Percentiles rank a stretch among this genome's conserved stretches.
phyloP scores from a whole-genome alignment of 208 protist genomes.

The Leishmania tropica region DNA sequence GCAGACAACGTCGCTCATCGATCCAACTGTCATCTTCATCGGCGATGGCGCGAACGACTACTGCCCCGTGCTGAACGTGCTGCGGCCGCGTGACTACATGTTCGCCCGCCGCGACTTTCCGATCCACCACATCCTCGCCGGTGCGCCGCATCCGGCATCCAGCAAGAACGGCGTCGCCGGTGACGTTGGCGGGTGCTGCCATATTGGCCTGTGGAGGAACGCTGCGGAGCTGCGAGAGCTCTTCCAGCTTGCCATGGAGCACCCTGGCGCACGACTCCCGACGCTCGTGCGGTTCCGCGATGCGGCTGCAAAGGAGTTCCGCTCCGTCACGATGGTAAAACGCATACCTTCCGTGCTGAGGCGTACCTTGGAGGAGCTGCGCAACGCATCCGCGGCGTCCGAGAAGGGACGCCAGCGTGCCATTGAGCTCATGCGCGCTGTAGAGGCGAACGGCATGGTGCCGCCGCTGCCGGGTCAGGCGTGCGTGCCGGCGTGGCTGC shows the following conservation, averaged over 20 bases:
- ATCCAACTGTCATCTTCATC: slow-evolving; percentile 88
- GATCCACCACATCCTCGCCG: slow-evolving; percentile 54
- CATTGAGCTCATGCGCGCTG: slow-evolving; percentile 39
- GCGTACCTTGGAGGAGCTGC: slow-evolving; percentile 58
- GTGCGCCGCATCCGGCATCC: not conserved
- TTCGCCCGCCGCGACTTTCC: slow-evolving; percentile 71
- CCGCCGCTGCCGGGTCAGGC: slow-evolving; percentile 69
- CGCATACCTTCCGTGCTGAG: slow-evolving; percentile 63
- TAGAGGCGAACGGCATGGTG: slow-evolving; percentile 50
- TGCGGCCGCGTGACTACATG: slow-evolving; percentile 83
- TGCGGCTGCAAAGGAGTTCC: slow-evolving; percentile 64
- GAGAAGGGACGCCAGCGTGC: slow-evolving; percentile 28
- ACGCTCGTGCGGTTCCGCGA: slow-evolving; percentile 84
- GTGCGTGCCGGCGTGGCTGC: slow-evolving; percentile 67
- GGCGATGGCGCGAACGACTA: slow-evolving; percentile 88
- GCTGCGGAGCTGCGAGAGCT: slow-evolving; percentile 63
- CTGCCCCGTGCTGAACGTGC: slow-evolving; percentile 78
- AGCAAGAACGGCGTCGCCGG: slow-evolving; percentile 3
- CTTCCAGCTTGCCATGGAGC: slow-evolving; percentile 53
- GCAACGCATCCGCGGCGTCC: slow-evolving; percentile 20
- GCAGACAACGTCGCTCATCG: slow-evolving; percentile 71
- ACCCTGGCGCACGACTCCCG: slow-evolving; percentile 57
- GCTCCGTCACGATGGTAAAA: slow-evolving; percentile 54
- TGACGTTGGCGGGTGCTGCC: slow-evolving; percentile 69
- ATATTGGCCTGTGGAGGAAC: slow-evolving; percentile 69